Evolutionary conservation across 192 early-diverging fungal species (phyloP).

Genomic region (Coemansia sp.): DNA sequence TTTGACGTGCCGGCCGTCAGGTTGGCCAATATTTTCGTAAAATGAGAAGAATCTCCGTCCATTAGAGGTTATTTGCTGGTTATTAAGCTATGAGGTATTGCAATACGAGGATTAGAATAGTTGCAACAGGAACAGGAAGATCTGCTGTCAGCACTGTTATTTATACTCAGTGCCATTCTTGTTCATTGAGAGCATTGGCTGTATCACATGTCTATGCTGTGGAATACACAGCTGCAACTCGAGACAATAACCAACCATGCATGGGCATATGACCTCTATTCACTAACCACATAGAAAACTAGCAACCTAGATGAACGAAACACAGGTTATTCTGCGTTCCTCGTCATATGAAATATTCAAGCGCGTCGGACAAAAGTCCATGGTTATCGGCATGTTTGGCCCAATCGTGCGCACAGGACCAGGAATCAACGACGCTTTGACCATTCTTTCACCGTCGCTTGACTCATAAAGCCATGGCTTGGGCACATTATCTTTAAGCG

Average conservation of each 20-base stretch:
- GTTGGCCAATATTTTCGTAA: slow-evolving; percentile 8
- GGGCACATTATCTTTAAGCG: background rate
- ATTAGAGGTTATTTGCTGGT: background rate
- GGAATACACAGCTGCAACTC: too few species aligned
- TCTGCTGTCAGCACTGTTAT: too few species aligned
- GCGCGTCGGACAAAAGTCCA: slow-evolving; percentile 29
- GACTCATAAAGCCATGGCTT: slow-evolving; percentile 8
- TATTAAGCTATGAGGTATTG: too few species aligned
- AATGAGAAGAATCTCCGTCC: slow-evolving; percentile 1
- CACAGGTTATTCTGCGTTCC: slow-evolving; percentile 13
- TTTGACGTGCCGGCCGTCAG: slow-evolving; percentile 12
- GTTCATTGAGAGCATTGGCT: too few species aligned
- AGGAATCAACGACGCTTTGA: slow-evolving; percentile 33
- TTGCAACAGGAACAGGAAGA: too few species aligned
- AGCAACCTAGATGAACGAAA: slow-evolving; percentile 19
- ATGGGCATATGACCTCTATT: background rate
- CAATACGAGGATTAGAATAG: too few species aligned
- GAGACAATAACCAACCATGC: background rate
- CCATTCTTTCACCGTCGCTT: background rate
- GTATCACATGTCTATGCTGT: too few species aligned
- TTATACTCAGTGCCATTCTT: too few species aligned
- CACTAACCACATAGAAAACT: too few species aligned
- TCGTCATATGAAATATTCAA: slow-evolving; percentile 32
- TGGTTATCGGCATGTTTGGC: slow-evolving; percentile 30
- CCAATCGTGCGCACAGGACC: slow-evolving; percentile 26